phyloP scores from a whole-genome alignment of 805 yeast species.

The Debaryomyces prosopidis region DNA sequence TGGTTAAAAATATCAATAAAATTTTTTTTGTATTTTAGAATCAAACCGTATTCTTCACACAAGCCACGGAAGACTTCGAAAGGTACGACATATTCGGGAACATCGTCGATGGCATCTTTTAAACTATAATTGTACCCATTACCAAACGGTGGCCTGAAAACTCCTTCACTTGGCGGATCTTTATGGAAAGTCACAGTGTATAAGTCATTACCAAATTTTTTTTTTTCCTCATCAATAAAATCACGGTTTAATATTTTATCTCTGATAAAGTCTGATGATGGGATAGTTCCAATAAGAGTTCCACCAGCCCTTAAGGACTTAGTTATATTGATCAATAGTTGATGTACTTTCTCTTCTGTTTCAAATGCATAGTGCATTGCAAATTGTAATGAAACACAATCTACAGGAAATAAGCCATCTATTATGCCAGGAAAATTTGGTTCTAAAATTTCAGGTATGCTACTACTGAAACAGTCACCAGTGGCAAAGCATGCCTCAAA shows the following conservation, averaged over 20 bases:
- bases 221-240: conserved; percentile 43
- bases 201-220: conserved; percentile 81
- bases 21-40: conserved; percentile 68
- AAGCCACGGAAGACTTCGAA: conserved; percentile 82
- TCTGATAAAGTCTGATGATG: conserved; percentile 82
- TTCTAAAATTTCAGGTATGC: conserved; percentile 65
- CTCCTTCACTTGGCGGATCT: conserved; percentile 73
- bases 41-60: conserved; percentile 81
- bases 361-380: conserved; percentile 95
- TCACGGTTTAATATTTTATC: conserved; percentile 57
- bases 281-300: conserved; percentile 88
- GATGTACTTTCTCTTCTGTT: conserved; percentile 74
- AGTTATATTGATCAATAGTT: conserved; percentile 71
- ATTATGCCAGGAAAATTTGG: conserved; percentile 58
- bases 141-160: conserved; percentile 76
- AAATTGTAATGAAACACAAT: conserved; percentile 86
- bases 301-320: conserved; percentile 81
- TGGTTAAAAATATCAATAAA: conserved; percentile 81
- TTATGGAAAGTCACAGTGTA: conserved; percentile 82
- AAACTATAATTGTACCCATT: conserved; percentile 78
- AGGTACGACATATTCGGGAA: conserved; percentile 96
- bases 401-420: conserved; percentile 76
- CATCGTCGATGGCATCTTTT: conserved; percentile 93
- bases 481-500: conserved; percentile 85
- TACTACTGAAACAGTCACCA: conserved; percentile 83